These are phyloP conservation scores for Trichoderma breve DNA, from an alignment of 2,329 filamentous ascomycete species.

Conservation along the genomic window DNA sequence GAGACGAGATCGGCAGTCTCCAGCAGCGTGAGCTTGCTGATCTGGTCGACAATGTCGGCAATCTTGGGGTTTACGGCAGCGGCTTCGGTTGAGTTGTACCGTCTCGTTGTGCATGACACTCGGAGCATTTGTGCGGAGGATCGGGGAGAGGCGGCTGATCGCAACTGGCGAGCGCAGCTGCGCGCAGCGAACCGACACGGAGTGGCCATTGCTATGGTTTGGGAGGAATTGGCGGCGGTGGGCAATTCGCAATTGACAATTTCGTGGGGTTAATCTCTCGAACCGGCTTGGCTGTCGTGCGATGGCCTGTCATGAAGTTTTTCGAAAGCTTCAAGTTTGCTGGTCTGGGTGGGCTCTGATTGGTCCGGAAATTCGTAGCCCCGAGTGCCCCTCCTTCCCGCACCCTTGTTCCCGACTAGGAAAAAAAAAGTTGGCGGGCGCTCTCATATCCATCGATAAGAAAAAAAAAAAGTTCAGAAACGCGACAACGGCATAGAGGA, in stretches of 20 bases:
- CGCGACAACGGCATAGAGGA: conserved; percentile 24
- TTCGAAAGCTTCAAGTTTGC: conserved; percentile 39
- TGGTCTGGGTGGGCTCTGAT: conserved; percentile 29
- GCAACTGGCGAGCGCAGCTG: conserved; percentile 63
- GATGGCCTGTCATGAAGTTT: conserved; percentile 38
- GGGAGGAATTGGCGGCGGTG: conserved; percentile 25
- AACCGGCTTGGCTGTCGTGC: not conserved
- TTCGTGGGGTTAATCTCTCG: conserved; percentile 23
- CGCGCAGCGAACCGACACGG: conserved; percentile 63
- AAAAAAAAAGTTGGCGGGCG: conserved; percentile 36
- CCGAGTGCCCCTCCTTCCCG: conserved; percentile 30
- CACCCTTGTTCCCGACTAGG: conserved; percentile 25
- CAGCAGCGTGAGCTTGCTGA: conserved; percentile 94
- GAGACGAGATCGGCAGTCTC: conserved; percentile 97
- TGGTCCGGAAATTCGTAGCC: conserved; percentile 39
- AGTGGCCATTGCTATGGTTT: conserved; percentile 54
- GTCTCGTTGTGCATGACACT: conserved; percentile 54
- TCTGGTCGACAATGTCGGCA: conserved; percentile 91
- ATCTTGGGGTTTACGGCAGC: conserved; percentile 82
- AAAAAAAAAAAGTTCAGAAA: conserved; percentile 28
- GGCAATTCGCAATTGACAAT: conserved; percentile 21
- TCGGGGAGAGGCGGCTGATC: conserved; percentile 47
- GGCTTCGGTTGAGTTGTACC: conserved; percentile 86
- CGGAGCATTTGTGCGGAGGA: conserved; percentile 48
- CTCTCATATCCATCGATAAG: conserved; percentile 17